A percentile compares a stretch with the other conserved stretches of the same genome.
These are phyloP conservation scores for Zanthoxylum bungeanum DNA, from an alignment of 345 rosid species.

Conservation along the genomic window DNA sequence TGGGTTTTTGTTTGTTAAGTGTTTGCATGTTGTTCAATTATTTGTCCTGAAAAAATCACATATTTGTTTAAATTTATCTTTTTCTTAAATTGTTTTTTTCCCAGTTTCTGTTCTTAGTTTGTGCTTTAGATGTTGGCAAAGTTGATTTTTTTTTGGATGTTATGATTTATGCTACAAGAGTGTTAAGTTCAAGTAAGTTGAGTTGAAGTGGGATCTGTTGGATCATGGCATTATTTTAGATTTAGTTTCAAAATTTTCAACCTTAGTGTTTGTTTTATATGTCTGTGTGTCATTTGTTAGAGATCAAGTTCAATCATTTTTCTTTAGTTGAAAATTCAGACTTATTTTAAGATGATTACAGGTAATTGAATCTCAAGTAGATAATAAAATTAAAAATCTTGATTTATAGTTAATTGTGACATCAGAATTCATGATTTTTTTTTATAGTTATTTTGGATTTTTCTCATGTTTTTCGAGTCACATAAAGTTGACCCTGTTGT, in stretches of 20 bases:
- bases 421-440: background rate
- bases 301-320: background rate
- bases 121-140: background rate
- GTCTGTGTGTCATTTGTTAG: background rate
- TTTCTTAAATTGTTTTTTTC: background rate
- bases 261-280: background rate
- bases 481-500: background rate
- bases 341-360: background rate
- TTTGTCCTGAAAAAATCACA: background rate
- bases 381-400: background rate
- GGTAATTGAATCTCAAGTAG: background rate
- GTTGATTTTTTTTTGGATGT: background rate
- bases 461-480: background rate
- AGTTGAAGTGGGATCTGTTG: constrained; percentile 1
- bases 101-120: background rate
- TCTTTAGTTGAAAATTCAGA: background rate
- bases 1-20: constrained; percentile 7
- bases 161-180: background rate
- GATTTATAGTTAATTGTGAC: background rate
- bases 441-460: background rate
- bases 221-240: constrained; percentile 4
- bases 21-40: constrained; percentile 6
- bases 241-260: background rate
- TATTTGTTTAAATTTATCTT: background rate
- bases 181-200: background rate